Percentiles rank a stretch among this genome's conserved stretches.
phyloP scores from a whole-genome alignment of 257 asterid genomes.

The Henckelia pumila region DNA sequence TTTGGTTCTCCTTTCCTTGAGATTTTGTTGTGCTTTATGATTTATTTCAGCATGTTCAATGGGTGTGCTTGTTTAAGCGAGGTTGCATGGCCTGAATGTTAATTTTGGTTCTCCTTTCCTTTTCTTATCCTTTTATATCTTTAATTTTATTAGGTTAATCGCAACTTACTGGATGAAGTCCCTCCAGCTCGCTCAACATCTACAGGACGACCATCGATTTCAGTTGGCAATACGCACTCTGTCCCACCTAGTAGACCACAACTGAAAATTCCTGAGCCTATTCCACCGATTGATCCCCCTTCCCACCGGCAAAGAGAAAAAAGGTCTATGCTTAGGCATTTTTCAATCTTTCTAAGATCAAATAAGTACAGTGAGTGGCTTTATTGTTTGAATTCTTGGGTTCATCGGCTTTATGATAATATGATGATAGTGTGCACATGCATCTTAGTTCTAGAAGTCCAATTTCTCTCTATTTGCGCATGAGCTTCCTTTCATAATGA shows the following conservation, averaged over 20 bases:
- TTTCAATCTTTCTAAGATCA: conserved; percentile 23
- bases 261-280: conserved; percentile 50
- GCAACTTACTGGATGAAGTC: conserved; percentile 51
- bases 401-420: conserved; percentile 7
- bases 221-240: conserved; percentile 50
- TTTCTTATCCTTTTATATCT: conserved; percentile 25
- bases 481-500: conserved; percentile 7
- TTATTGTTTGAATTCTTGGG: background rate
- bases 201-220: conserved; percentile 72
- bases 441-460: background rate
- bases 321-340: conserved; percentile 38
- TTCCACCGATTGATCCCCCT: conserved; percentile 78
- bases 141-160: conserved; percentile 42
- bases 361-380: background rate
- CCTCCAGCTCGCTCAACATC: conserved; percentile 69
- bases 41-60: conserved; percentile 10
- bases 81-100: conserved; percentile 24
- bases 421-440: conserved; percentile 14
- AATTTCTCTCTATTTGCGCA: background rate
- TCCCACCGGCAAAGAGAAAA: conserved; percentile 68
- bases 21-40: conserved; percentile 18
- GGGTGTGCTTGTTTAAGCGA: conserved; percentile 10
- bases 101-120: conserved; percentile 15
- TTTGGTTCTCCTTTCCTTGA: conserved; percentile 9
- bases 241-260: conserved; percentile 57